Evolutionary conservation across 805 yeast genomes (phyloP).

Genomic region (Saccharomycodes ludwigii): DNA sequence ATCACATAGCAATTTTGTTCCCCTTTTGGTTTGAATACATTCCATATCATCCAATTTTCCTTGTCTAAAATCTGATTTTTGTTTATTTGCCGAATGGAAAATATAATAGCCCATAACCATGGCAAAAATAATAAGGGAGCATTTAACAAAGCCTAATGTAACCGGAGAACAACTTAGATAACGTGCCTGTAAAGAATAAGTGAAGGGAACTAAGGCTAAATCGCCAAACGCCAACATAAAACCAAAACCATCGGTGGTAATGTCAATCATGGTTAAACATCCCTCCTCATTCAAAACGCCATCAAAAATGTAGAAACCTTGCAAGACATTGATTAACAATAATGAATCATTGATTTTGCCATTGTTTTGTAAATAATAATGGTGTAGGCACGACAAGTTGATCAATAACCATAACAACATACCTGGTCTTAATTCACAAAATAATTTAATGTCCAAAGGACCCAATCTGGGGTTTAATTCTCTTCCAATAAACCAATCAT

Average conservation of each 20-base stretch:
- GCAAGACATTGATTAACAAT: constrained; percentile 53
- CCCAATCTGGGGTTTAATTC: constrained; percentile 90
- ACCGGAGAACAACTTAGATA: constrained; percentile 57
- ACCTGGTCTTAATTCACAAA: constrained; percentile 93
- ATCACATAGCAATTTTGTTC: constrained; percentile 68
- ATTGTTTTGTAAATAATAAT: constrained; percentile 50
- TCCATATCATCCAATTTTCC: constrained; percentile 62
- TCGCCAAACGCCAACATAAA: constrained; percentile 95
- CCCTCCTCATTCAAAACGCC: constrained; percentile 91
- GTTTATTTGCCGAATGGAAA: constrained; percentile 74
- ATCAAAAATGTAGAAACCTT: constrained; percentile 76
- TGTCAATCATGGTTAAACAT: constrained; percentile 85
- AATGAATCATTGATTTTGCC: constrained; percentile 64
- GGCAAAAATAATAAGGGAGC: constrained; percentile 30
- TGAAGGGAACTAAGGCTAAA: constrained; percentile 82
- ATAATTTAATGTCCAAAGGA: constrained; percentile 74
- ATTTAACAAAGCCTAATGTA: constrained; percentile 33
- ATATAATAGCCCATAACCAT: constrained; percentile 62
- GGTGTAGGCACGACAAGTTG: constrained; percentile 68
- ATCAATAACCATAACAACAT: constrained; percentile 74
- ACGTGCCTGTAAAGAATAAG: constrained; percentile 78
- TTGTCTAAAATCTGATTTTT: constrained; percentile 72
- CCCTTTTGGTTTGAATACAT: constrained; percentile 60
- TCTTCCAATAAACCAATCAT: constrained; percentile 96
- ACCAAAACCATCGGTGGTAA: constrained; percentile 94